Evolutionary conservation across 1,284 basidiomycete genomes (phyloP).

Genomic region (Moesziomyces sp.): DNA sequence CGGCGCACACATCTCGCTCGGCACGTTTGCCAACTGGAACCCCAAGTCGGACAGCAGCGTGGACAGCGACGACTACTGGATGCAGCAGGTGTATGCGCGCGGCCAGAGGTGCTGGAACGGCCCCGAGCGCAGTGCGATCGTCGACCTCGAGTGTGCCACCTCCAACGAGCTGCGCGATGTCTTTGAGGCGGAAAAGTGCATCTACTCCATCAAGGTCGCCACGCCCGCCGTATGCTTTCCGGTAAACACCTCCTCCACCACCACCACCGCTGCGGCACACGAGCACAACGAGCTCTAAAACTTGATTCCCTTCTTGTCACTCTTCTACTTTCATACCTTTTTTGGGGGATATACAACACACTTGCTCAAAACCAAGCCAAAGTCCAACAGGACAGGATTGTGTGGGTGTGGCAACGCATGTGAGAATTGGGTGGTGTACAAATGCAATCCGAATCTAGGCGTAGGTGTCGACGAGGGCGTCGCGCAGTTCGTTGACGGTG

Average conservation of each 20-base stretch:
- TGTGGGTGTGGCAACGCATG: neutral
- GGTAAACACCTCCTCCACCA: neutral
- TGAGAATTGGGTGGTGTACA: neutral
- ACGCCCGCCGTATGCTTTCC: conserved; percentile 84
- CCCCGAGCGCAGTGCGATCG: conserved; percentile 82
- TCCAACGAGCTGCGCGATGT: conserved; percentile 86
- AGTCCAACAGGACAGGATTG: neutral
- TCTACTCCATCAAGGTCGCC: conserved; percentile 88
- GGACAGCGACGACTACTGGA: conserved; percentile 78
- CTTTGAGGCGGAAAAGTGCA: conserved; percentile 91
- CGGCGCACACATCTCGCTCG: conserved; percentile 81
- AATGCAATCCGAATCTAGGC: conserved; percentile 35
- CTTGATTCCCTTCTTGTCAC: neutral
- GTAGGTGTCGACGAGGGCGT: conserved; percentile 66
- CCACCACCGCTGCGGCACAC: conserved; percentile 3
- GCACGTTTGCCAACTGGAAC: conserved; percentile 72
- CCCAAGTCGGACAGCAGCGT: conserved; percentile 77
- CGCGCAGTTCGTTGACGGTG: conserved; percentile 63
- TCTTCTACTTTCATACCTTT: neutral
- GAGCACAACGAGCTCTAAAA: conserved; percentile 23
- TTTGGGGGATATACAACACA: neutral
- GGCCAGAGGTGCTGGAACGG: conserved; percentile 95
- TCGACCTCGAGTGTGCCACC: conserved; percentile 84
- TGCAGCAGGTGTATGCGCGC: conserved; percentile 81
- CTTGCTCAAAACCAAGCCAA: no score